These are phyloP conservation scores for Abelmoschus esculentus DNA, from an alignment of 345 rosid species.

Conservation along the genomic window DNA sequence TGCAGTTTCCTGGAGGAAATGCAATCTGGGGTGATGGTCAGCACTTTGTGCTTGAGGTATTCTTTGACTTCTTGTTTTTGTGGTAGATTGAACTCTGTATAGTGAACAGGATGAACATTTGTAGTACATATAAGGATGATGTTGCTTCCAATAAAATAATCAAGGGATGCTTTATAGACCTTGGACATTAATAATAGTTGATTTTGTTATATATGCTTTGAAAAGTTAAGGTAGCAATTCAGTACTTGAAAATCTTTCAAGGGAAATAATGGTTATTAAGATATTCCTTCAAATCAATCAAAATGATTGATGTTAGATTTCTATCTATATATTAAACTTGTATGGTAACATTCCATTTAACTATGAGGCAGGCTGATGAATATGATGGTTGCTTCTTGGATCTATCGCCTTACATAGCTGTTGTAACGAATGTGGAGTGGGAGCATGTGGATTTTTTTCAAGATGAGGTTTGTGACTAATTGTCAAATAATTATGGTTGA, in stretches of 20 bases:
- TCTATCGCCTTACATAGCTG: conserved; percentile 26
- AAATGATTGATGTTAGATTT: not conserved
- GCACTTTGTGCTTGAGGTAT: conserved; percentile 31
- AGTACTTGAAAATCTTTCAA: not conserved
- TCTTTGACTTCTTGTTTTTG: not conserved
- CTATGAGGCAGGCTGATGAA: conserved; percentile 27
- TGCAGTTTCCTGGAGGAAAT: conserved; percentile 29
- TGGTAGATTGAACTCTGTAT: not conserved
- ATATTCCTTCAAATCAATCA: conserved; percentile 2
- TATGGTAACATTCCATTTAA: not conserved
- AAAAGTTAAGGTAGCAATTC: not conserved
- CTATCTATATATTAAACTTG: not conserved
- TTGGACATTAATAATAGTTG: not conserved
- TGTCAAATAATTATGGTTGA: not conserved
- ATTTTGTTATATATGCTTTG: not conserved
- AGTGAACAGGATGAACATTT: not conserved
- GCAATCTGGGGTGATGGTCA: conserved; percentile 17
- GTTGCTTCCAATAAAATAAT: not conserved
- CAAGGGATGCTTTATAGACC: not conserved
- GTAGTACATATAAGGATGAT: not conserved
- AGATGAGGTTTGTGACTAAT: conserved; percentile 19
- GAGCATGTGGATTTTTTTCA: conserved; percentile 32
- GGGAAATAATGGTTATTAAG: no score
- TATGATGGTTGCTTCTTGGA: conserved; percentile 34
- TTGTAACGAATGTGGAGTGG: conserved; percentile 32